Conservation (phyloP, 768 basidiomycete species). For the Suillus plorans region DNA sequence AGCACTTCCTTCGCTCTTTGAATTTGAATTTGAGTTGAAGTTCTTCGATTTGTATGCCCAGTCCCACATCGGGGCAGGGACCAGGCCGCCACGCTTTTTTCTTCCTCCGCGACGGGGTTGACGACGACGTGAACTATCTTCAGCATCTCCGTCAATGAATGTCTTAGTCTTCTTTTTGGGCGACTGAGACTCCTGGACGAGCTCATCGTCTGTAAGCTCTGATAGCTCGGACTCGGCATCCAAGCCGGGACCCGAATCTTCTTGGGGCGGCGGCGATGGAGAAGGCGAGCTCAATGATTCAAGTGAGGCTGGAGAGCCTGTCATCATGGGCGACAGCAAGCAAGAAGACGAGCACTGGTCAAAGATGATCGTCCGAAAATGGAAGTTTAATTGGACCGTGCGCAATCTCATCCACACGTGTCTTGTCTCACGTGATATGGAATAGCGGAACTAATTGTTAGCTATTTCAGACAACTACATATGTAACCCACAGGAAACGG, state of each 20-base stretch:
- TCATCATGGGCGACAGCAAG: slow-evolving; percentile 37
- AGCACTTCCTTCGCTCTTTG: slow-evolving; percentile 49
- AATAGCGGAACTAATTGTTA: not conserved
- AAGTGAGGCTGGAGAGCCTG: slow-evolving; percentile 61
- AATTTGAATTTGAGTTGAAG: slow-evolving; percentile 33
- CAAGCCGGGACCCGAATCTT: slow-evolving; percentile 40
- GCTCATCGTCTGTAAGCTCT: slow-evolving; percentile 81
- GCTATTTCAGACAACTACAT: not conserved
- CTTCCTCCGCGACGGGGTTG: slow-evolving; percentile 28
- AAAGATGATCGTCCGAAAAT: slow-evolving; percentile 7
- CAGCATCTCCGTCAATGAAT: slow-evolving; percentile 5
- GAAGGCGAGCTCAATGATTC: slow-evolving; percentile 67
- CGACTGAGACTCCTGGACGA: slow-evolving; percentile 44
- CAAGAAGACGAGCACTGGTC: slow-evolving; percentile 3
- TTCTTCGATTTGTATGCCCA: slow-evolving; percentile 62
- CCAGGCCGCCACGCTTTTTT: slow-evolving; percentile 64
- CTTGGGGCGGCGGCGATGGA: slow-evolving; percentile 33
- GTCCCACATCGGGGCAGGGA: slow-evolving; percentile 83
- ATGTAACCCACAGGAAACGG: no score
- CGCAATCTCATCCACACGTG: slow-evolving; percentile 8
- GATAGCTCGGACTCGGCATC: slow-evolving; percentile 77
- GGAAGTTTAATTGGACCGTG: slow-evolving; percentile 6
- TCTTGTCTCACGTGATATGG: not conserved
- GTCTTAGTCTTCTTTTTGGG: slow-evolving; percentile 12
- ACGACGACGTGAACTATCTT: slow-evolving; percentile 14